Conservation (phyloP, 768 basidiomycete species). For the Gelatoporia subvermispora region DNA sequence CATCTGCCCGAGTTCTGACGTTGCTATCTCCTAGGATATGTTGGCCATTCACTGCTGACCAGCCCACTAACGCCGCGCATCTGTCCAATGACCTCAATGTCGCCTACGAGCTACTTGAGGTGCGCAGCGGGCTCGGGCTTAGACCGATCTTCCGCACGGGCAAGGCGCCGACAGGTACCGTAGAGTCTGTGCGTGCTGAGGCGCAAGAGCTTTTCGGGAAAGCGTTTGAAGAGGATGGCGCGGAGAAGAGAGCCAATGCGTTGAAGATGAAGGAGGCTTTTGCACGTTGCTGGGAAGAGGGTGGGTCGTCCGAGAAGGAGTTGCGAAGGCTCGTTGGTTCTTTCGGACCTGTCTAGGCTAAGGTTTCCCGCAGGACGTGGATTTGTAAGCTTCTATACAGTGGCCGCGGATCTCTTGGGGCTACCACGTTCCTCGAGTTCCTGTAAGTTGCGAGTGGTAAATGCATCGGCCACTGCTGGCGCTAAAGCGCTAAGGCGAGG, state of each 20-base stretch:
- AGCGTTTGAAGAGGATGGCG: constrained; percentile 21
- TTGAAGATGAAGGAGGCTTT: constrained; percentile 1
- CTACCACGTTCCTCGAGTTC: too few relatives aligned
- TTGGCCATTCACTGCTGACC: constrained; percentile 23
- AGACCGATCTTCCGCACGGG: constrained; percentile 15
- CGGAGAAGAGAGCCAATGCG: constrained; percentile 17
- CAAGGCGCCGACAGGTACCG: constrained; percentile 12
- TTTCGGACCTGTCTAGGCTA: too few relatives aligned
- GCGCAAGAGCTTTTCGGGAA: constrained; percentile 11
- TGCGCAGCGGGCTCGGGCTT: constrained; percentile 15
- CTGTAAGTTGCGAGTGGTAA: too few relatives aligned
- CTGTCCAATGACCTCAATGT: constrained; percentile 17
- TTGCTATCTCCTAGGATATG: constrained; percentile 15
- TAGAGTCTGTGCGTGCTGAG: constrained; percentile 20
- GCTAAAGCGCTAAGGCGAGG: too few relatives aligned
- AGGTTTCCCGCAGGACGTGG: too few relatives aligned
- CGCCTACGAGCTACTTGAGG: constrained; percentile 24
- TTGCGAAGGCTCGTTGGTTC: constrained; percentile 3
- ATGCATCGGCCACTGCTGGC: too few relatives aligned
- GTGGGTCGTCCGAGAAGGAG: constrained; percentile 4
- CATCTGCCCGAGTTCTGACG: too few relatives aligned
- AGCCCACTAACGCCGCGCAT: constrained; percentile 18
- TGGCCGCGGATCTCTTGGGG: too few relatives aligned
- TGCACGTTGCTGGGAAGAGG: constrained; percentile 4
- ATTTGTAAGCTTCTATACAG: too few relatives aligned